These are phyloP conservation scores for Vitis hybrid DNA, from an alignment of 177 flowering plant genomes.

Conservation along the genomic window DNA sequence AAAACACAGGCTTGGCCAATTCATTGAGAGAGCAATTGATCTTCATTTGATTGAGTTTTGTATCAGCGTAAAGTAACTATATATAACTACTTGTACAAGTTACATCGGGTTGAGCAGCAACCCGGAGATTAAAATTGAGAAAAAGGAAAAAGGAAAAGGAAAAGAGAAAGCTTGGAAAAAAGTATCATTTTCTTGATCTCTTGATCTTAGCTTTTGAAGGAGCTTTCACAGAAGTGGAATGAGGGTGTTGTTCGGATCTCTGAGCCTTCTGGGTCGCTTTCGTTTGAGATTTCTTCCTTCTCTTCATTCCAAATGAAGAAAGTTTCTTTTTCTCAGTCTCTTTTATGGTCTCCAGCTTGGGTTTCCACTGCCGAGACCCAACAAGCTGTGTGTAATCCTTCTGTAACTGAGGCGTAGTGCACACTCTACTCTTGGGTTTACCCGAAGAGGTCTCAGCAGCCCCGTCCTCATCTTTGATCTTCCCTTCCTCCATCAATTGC, in stretches of 20 bases:
- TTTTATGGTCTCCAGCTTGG: slow-evolving; percentile 58
- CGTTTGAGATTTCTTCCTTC: slow-evolving; percentile 6
- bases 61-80: not conserved
- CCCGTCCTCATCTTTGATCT: slow-evolving; percentile 1
- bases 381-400: slow-evolving; percentile 62
- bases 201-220: slow-evolving; percentile 16
- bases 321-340: slow-evolving; percentile 27
- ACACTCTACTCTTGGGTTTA: slow-evolving; percentile 19
- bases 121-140: too few relatives aligned
- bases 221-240: not conserved
- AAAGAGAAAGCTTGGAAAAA: not conserved
- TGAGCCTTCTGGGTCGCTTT: not conserved
- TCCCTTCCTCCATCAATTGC: slow-evolving; percentile 30
- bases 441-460: not conserved
- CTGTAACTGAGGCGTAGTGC: slow-evolving; percentile 52
- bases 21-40: too few relatives aligned
- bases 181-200: slow-evolving; percentile 5
- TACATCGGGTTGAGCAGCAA: too few relatives aligned
- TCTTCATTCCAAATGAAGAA: slow-evolving; percentile 22
- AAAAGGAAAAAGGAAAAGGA: too few relatives aligned
- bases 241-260: not conserved
- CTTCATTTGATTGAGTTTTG: too few relatives aligned
- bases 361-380: slow-evolving; percentile 48
- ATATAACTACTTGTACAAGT: slow-evolving; percentile 1
- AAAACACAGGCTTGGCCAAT: too few relatives aligned